Evolutionary conservation across 805 yeast genomes (phyloP), one percentile per base, ranked within the genome.

Genomic region (Candida sphagnicola): DNA sequence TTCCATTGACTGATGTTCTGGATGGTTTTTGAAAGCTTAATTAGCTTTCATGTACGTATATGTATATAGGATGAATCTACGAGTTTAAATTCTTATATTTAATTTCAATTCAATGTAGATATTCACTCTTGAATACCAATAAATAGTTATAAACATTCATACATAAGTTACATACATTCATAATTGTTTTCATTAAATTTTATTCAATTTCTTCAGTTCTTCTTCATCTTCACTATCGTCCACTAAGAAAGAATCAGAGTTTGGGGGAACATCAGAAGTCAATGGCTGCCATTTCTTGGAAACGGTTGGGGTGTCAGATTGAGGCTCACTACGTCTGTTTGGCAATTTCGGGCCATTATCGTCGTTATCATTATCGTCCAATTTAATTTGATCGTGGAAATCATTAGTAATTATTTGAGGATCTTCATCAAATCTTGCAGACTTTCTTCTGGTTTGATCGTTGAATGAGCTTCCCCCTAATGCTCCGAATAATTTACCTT

Each of bases 321-420:
- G 18, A 18, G 15, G 10, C 5, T 33, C 21, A 3, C 13, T 14
- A 10, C 40, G 39, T 34, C 45, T 39, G 2, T 23, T 31, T 13
- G 47, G 47, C 30, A 41, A 41, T 4, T 17, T 29, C 15, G 47
- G 47, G 12, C 19, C 53, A 18, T 41, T 48, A 16, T 51, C 55
- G 25, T 48, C 46, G 8, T 35, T 28, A 17, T 59, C 59, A 35
- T 59, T 62, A 49, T 72, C 70, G 29, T 61, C 59, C 51, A 77
- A 61, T 39, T 66, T 65, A 39, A 77, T 57, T 36, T 51, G 66
- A 25, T 70, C 71, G 45, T 70, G 74, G 56, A 78, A 76, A 42
- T 74, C 77, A 44, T 67, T 62, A 37, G 66, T 59, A 41, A 77
- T 62, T 43, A 72, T 78, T 40, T 72, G 71, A 1, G 81, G 82